Conservation (phyloP, 2,329 filamentous ascomycete genomes). For the Fusarium phyllophilum region DNA sequence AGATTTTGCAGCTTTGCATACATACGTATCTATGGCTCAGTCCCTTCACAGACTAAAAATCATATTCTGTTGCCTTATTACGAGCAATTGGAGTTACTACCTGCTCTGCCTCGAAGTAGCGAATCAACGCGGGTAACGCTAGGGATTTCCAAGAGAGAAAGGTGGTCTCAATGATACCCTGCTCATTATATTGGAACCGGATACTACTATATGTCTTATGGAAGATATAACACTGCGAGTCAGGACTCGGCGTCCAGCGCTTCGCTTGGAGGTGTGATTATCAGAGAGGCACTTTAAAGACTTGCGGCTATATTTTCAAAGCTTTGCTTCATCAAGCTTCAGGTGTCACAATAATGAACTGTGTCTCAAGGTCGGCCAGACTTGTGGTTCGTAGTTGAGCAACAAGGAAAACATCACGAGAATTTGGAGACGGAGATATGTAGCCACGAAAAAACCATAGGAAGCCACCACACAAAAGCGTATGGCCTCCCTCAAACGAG, state of each 20-base stretch:
- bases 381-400: background rate
- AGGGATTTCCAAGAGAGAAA: background rate
- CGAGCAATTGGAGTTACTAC: background rate
- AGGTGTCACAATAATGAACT: background rate
- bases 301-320: background rate
- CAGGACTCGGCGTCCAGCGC: background rate
- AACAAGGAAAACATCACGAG: background rate
- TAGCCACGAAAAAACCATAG: slow-evolving; percentile 56
- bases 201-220: background rate
- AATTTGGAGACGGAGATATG: slow-evolving; percentile 39
- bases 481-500: slow-evolving; percentile 58
- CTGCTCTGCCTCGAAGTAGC: background rate
- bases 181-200: background rate
- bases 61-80: background rate
- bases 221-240: background rate
- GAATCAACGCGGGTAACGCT: background rate
- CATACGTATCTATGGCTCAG: background rate
- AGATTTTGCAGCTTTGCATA: background rate
- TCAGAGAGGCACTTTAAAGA: background rate
- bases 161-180: background rate
- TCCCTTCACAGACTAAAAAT: background rate
- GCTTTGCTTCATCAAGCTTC: background rate
- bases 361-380: background rate
- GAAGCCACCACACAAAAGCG: slow-evolving; percentile 53
- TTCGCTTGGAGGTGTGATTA: background rate